Evolutionary conservation across 768 basidiomycete genomes (phyloP), one percentile per base, ranked within the genome.

Genomic region (Lentinula edodes): DNA sequence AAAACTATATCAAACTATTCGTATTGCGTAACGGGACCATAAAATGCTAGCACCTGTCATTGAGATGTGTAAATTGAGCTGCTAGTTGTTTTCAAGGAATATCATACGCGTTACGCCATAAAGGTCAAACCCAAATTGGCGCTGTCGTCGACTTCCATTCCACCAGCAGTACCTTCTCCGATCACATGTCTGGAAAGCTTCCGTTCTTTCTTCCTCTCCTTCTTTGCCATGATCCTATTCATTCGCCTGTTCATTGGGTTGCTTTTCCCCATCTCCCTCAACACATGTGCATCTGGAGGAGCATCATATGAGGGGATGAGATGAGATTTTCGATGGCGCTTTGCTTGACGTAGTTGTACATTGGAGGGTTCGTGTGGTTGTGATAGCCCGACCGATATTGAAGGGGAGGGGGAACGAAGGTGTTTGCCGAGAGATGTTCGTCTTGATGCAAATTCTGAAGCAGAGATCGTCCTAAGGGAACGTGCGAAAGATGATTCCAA

Each of bases 161-260:
- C 74, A 10, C 70, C 54, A 57, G 57, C 41, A 13, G 15, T 58
- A 35, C 46, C 36, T 8, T 52, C 66, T 54, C 66, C 71, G 23
- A 73, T 72, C 39, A 65, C 69, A 23, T 73, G 72, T 41, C 76
- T 76, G 43, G 77, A 79, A 5, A 81, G 80, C 69, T 83, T 84
- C 18, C 84, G 76, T 38, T 81, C 83, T 65, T 76, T 76, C 76
- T 89, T 91, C 54, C 84, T 77, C 41, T 81, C 83, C 65, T 77
- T 76, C 76, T 89, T 91, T 52, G 83, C 81, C 50, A 85, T 87
- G 68, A 74, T 80, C 74, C 89, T 90, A 66, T 90, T 65, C 65
- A 78, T 74, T 66, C 76, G 80, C 63, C 88, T 74, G 60, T 78
- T 83, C 63, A 91, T 64, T 13, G 89, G 87, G 69, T 89, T 88